Base-by-base conservation (phyloP, 495 filamentous ascomycete species). In the Neurospora sp. region DNA sequence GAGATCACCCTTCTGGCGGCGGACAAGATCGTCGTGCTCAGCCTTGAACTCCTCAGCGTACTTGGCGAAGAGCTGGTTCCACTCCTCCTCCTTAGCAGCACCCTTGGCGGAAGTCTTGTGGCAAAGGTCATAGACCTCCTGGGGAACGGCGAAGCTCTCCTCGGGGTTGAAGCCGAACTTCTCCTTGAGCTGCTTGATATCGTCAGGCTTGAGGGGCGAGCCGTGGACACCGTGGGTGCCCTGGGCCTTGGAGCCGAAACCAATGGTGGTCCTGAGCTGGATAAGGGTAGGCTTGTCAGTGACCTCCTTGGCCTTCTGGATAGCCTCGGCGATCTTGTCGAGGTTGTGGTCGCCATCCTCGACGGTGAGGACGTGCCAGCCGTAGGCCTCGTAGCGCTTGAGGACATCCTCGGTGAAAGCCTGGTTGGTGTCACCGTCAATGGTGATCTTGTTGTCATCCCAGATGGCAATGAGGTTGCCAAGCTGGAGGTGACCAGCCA, bases 331-430 rank as follows among this genome's bases (percentile, higher is more conserved):
- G 70, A 99, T 98, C 78, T 82, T 90, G 77, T 91, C 90, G 73
- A 97, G 89, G 84, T 99, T 93, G 83, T 92, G 83, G 86, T 99
- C 93, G 83, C 96, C 96, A 76, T 98, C 90, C 80, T 92, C 87
- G 80, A 99, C 95, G 83, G 89, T 87, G 81, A 93, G 87, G 62
- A 88, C 89, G 83, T 99, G 96, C 96, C 96, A 99, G 86, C 96
- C 96, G 83, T 99, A 99, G 69, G 96, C 83, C 86, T 98, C 93
- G 84, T 98, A 98, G 77, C 96, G 90, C 90, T 96, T 94, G 80
- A 90, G 80, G 75, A 99, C 96, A 76, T 99, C 96, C 85, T 99
- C 96, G 66, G 96, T 99, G 87, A 99, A 99, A 71, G 96, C 91
- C 78, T 88, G 90, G 86, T 93, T 93, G 83, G 93, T 99, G 86